phyloP scores from a whole-genome alignment of 768 basidiomycete species.

The Leucocoprinus sp. region DNA sequence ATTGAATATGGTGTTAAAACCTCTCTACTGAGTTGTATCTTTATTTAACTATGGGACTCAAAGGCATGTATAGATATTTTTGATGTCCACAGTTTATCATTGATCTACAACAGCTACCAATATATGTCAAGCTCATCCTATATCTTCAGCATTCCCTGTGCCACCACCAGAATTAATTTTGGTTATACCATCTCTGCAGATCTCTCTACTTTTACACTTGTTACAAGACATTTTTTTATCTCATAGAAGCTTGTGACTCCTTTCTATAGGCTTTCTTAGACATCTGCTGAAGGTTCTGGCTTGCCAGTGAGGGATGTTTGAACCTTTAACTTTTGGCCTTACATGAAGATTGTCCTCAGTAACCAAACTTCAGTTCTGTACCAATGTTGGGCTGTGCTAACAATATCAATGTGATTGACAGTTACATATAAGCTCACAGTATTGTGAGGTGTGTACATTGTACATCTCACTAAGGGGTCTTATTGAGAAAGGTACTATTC shows the following conservation, averaged over 20 bases:
- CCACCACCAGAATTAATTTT: constrained; percentile 1
- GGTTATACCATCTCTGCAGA: constrained; percentile 7
- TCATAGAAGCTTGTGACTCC: constrained; percentile 7
- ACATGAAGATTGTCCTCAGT: not conserved
- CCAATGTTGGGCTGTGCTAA: constrained; percentile 6
- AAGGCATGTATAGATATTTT: constrained; percentile 5
- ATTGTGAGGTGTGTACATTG: too few species aligned
- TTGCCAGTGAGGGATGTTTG: constrained; percentile 10
- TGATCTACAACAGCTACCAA: constrained; percentile 4
- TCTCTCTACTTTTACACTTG: constrained; percentile 11
- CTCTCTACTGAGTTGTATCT: too few species aligned
- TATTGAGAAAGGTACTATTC: too few species aligned
- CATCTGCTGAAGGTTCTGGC: constrained; percentile 10
- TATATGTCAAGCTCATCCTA: constrained; percentile 7
- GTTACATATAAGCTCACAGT: not conserved
- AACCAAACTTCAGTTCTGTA: not conserved
- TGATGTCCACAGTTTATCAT: too few species aligned
- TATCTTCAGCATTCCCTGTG: constrained; percentile 2
- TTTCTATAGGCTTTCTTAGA: not conserved
- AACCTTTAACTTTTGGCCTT: constrained; percentile 6
- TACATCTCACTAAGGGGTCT: too few species aligned
- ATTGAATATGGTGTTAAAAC: constrained; percentile 8
- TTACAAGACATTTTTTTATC: not conserved
- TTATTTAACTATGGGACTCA: constrained; percentile 6
- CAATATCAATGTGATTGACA: constrained; percentile 2